These are phyloP conservation scores for Fusarium equiseti DNA, from an alignment of 2,329 filamentous ascomycete genomes.

Conservation along the genomic window DNA sequence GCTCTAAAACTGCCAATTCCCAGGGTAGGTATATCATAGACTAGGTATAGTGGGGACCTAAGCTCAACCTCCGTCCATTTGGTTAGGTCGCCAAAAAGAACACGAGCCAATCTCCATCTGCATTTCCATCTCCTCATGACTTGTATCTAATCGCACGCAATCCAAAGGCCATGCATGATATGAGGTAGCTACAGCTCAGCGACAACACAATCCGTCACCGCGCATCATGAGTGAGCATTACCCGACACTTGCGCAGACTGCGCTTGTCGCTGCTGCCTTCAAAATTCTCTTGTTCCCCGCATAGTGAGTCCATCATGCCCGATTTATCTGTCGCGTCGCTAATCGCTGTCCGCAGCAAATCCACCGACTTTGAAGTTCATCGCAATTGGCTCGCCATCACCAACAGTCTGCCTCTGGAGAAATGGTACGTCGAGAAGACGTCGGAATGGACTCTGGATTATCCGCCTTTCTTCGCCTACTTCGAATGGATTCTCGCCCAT, in stretches of 20 bases:
- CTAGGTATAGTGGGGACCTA: conserved; percentile 24
- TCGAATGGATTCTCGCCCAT: conserved; percentile 93
- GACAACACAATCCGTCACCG: conserved; percentile 28
- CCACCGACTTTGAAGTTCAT: conserved; percentile 98
- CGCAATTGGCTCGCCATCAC: conserved; percentile 99
- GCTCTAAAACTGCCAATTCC: conserved; percentile 10
- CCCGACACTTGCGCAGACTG: conserved; percentile 90
- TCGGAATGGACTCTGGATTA: conserved; percentile 99
- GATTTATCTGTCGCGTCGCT: conserved; percentile 9
- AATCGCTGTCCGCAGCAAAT: conserved; percentile 74
- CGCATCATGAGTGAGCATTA: conserved; percentile 79
- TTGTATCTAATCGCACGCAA: conserved; percentile 13
- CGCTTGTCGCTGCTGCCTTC: conserved; percentile 85
- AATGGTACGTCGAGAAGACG: conserved; percentile 98
- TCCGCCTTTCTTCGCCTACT: conserved; percentile 96
- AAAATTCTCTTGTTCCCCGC: conserved; percentile 94
- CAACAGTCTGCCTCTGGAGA: conserved; percentile 83
- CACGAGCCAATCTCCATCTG: conserved; percentile 38
- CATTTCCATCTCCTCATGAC: conserved; percentile 31
- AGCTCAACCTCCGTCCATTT: conserved; percentile 1
- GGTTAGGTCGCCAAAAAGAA: conserved; percentile 26
- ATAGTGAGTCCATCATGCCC: conserved; percentile 73
- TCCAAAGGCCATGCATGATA: conserved; percentile 45
- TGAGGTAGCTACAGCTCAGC: conserved; percentile 28
- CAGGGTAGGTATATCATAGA: conserved; percentile 5